Evolutionary conservation across 163 green algal species (phyloP), one percentile per base, ranked within the genome.

Genomic region (Scenedesmus sp.): DNA sequence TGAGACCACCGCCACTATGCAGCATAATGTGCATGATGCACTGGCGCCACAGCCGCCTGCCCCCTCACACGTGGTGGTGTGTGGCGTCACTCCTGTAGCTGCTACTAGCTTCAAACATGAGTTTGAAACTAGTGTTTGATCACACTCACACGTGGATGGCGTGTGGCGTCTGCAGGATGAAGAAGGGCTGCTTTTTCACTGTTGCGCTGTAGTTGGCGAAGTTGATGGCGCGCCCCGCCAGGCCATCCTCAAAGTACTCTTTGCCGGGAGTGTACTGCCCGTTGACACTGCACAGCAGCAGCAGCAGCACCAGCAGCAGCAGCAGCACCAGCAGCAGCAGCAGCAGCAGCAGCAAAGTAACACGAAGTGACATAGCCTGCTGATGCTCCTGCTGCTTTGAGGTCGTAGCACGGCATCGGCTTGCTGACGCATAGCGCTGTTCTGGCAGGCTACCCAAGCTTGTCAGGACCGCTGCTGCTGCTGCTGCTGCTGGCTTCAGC

Each of bases 161-260:
- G 84, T 79, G 52, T 10, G 86, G 66, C 52, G 86, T 54, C n/a
- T 90, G 62, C 4, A 70, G 84, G 52, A 84, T 55, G 67, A 90
- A 90, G 86, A 90, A 90, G 8, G 86, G 86, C 60, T 89, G 52
- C 54, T 66, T 56, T 52, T 66, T 76, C 2, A 76, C 66, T 3
- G 4, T 76, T 4, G 66, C 66, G 16, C 66, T 76, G 66, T 76
- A 76, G 7, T 76, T 26, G 16, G 66, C 66, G 12, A 76, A 76
- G 66, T 76, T 76, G 66, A 76, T 76, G 16, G 26, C 66, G 66
- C 66, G 66, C 7, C 66, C 66, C 3, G 66, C 66, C 15, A 76
- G 66, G 7, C 66, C 66, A 26, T 76, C 66, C 66, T 76, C 66
- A 76, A 76, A 76, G 66, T 76, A 76, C 16, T 76, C 66, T 4